Evolutionary conservation across 768 basidiomycete species (phyloP).

Genomic region (Mrakia hoshinonis): DNA sequence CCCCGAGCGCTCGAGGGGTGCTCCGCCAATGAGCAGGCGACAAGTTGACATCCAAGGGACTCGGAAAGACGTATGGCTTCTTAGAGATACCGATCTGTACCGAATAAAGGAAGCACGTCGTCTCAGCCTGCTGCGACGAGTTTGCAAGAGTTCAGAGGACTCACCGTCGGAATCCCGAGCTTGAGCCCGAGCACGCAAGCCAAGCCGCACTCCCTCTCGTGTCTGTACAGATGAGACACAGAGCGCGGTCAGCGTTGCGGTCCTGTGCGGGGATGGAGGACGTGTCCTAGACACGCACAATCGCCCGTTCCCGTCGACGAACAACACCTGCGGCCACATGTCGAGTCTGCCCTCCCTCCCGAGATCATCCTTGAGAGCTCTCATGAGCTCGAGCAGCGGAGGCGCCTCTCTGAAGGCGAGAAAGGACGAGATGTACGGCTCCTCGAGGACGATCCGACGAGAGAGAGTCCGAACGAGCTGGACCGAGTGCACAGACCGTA

Average conservation of each 20-base stretch:
- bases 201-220: slow-evolving; percentile 1
- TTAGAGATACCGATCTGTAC: slow-evolving; percentile 5
- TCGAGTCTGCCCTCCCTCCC: background rate
- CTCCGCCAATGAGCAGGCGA: background rate
- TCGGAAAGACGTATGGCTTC: slow-evolving; percentile 2
- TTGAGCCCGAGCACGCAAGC: background rate
- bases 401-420: slow-evolving; percentile 13
- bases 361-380: background rate
- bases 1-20: background rate
- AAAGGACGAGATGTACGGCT: slow-evolving; percentile 14
- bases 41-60: background rate
- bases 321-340: background rate
- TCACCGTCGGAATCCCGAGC: background rate
- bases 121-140: background rate
- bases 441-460: background rate
- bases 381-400: background rate
- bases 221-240: background rate
- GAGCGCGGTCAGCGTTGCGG: background rate
- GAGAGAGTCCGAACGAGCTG: background rate
- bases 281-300: background rate
- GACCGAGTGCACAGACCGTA: no score
- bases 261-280: background rate
- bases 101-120: background rate
- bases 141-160: background rate
- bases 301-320: slow-evolving; percentile 11